phyloP scores from a whole-genome alignment of 2,329 filamentous ascomycete species.

The Neoarthrinium moseri region DNA sequence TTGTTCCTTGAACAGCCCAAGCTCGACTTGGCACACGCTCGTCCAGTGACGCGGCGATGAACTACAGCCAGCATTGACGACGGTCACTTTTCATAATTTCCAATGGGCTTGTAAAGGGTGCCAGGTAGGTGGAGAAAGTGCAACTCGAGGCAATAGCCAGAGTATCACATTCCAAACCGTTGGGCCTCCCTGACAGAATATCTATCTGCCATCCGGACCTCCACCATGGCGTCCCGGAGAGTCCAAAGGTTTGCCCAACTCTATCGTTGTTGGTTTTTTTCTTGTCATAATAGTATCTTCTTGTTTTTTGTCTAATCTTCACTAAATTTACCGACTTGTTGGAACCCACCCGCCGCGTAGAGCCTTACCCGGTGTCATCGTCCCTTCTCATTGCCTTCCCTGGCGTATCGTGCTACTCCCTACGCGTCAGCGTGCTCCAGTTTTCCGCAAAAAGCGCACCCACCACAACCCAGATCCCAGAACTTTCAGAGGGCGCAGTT shows the following conservation, averaged over 20 bases:
- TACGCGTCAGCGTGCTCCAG: slow-evolving; percentile 22
- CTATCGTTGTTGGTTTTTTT: background rate
- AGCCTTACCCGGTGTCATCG: slow-evolving; percentile 12
- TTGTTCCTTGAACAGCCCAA: too few species aligned
- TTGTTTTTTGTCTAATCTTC: background rate
- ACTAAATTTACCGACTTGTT: background rate
- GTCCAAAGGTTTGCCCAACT: background rate
- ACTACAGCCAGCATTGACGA: background rate
- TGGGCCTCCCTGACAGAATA: background rate
- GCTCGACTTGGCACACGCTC: too few species aligned
- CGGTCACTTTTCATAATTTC: background rate
- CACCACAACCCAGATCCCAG: background rate
- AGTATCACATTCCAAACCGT: slow-evolving; percentile 4
- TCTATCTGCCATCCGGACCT: background rate
- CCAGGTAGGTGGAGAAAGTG: background rate
- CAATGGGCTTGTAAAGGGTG: background rate
- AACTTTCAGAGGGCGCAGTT: background rate
- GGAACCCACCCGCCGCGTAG: slow-evolving; percentile 2
- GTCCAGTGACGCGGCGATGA: too few species aligned
- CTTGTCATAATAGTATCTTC: background rate
- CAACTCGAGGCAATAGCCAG: background rate
- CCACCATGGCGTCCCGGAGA: background rate
- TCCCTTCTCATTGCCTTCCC: slow-evolving; percentile 13
- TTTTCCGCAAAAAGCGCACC: slow-evolving; percentile 7
- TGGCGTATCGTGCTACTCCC: slow-evolving; percentile 20